phyloP scores from a whole-genome alignment of 257 asterid species.

The Anisodus tanguticus region DNA sequence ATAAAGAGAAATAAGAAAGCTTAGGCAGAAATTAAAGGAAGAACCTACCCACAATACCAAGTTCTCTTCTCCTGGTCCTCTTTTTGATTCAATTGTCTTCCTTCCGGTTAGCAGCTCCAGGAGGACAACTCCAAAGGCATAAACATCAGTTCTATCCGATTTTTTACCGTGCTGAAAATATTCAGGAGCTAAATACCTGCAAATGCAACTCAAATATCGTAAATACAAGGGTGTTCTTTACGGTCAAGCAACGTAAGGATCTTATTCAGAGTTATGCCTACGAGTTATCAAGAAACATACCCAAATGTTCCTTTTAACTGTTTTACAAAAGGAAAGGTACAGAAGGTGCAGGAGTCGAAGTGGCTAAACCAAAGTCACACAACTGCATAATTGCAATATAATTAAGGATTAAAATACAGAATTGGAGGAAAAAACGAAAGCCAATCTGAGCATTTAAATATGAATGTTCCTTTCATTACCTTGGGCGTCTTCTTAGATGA shows the following conservation, averaged over 20 bases:
- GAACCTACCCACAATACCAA: conserved; percentile 69
- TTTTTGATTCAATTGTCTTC: conserved; percentile 80
- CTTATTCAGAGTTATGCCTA: neutral
- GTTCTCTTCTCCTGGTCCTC: conserved; percentile 89
- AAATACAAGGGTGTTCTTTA: neutral
- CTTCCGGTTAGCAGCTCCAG: conserved; percentile 86
- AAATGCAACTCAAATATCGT: conserved; percentile 16
- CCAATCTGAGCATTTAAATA: conserved; percentile 1
- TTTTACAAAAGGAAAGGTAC: conserved; percentile 87
- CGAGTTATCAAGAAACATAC: conserved; percentile 42
- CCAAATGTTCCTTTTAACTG: conserved; percentile 96
- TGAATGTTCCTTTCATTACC: conserved; percentile 42
- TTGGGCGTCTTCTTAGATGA: conserved; percentile 76
- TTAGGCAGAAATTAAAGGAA: conserved; percentile 25
- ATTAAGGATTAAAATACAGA: conserved; percentile 26
- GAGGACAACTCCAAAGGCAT: conserved; percentile 87
- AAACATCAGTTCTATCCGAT: conserved; percentile 87
- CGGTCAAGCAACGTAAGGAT: neutral
- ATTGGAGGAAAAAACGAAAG: neutral
- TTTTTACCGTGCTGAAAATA: conserved; percentile 95
- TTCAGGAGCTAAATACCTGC: conserved; percentile 90
- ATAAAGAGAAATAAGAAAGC: conserved; percentile 15
- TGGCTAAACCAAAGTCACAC: conserved; percentile 93
- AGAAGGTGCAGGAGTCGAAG: conserved; percentile 92
- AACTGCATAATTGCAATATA: conserved; percentile 46